Base-by-base conservation (phyloP, 1,284 basidiomycete species). In the Coniferiporia sulphurascens region DNA sequence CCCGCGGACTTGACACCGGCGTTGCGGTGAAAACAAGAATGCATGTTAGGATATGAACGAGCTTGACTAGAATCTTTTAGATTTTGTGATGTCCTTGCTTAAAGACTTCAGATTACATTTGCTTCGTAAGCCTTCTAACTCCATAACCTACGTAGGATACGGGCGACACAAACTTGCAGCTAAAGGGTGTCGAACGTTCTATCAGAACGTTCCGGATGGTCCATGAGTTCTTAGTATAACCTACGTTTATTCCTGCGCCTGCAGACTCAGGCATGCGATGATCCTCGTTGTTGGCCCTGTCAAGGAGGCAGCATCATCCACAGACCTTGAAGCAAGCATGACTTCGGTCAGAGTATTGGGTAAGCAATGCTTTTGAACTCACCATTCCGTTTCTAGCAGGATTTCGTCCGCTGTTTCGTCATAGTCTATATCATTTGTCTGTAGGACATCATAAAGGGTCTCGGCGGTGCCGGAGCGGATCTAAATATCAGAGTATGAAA, bases 321-420 rank as follows among this genome's bases (percentile, higher is more conserved):
- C 41, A 17, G 48, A 57, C 56, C 56, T 57, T 43, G 13, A n/a
- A n/a, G 34, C 54, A 48, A 36, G 21, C n/a, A 48, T 41, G 15
- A 8, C 13, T 6, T 15, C 19, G n/a, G 19, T 35, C 48, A 59
- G 17, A n/a, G 19, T 21, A 15, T 35, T 41, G 7, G 38, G 38
- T 15, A 41, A 5, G 22, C n/a, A n/a, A 21, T 38, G 19, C 32
- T 17, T 34, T 9, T 2, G 1, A 54, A 34, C 80, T 61, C 62
- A 92, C 93, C 94, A 97, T 68, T 85, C 83, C 10, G 91, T 93
- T 69, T 92, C 88, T 12, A 94, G 72, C 38, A 96, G 72, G 5
- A 90, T 68, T n/a, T 87, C 82, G 68, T 95, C 93, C 1, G 85
- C 78, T 56, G 85, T 86, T 13, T 86, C 84, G 10, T 89, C 86